These are phyloP conservation scores for Penicillium sp. DNA, from an alignment of 2,329 filamentous ascomycete genomes.

Conservation along the genomic window DNA sequence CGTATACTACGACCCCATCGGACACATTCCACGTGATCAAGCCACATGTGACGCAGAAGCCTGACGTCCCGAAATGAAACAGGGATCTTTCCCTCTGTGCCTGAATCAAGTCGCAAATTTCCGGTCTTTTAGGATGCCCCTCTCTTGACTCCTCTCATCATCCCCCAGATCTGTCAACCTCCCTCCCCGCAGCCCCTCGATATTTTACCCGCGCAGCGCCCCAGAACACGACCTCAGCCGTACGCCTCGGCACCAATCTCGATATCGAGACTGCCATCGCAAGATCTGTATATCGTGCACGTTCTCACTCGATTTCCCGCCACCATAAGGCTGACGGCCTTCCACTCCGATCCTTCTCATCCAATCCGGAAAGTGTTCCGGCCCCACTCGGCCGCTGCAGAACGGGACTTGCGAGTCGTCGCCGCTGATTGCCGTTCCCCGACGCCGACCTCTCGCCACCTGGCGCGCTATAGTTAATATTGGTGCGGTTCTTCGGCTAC, in stretches of 20 bases:
- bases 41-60: conserved; percentile 15
- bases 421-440: conserved; percentile 6
- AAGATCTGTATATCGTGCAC: background rate
- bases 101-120: conserved; percentile 4
- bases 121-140: background rate
- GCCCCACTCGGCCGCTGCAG: conserved; percentile 18
- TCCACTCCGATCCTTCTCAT: conserved; percentile 15
- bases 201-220: background rate
- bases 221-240: background rate
- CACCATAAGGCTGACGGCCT: conserved; percentile 19
- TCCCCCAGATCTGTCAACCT: background rate
- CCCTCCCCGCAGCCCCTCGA: background rate
- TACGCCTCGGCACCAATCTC: background rate
- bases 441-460: conserved; percentile 3
- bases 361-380: conserved; percentile 18
- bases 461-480: conserved; percentile 1
- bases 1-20: background rate
- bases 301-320: background rate
- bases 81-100: conserved; percentile 6
- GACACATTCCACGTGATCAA: conserved; percentile 7
- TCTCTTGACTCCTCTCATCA: background rate
- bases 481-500: background rate
- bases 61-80: conserved; percentile 6
- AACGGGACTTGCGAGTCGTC: conserved; percentile 8
- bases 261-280: background rate